These are phyloP conservation scores for Colletotrichum magnum DNA, from an alignment of 2,329 filamentous ascomycete species.

Conservation along the genomic window DNA sequence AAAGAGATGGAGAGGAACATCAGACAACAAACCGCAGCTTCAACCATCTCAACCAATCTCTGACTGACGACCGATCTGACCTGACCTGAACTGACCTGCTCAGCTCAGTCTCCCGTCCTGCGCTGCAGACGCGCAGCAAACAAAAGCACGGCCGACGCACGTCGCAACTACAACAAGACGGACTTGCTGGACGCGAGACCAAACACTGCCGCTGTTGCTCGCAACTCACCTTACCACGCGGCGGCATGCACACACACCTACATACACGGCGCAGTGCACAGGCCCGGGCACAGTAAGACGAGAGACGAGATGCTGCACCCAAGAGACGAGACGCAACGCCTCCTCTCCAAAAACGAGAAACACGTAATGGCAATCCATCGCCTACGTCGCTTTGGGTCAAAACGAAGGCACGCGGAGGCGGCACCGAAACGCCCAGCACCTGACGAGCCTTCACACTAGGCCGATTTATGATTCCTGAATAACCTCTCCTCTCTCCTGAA, in stretches of 20 bases:
- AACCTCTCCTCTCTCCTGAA: not conserved
- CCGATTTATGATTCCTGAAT: not conserved
- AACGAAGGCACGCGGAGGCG: slow-evolving; percentile 4
- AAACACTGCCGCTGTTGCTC: not conserved
- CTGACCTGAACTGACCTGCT: too few relatives aligned
- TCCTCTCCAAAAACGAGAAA: slow-evolving; percentile 10
- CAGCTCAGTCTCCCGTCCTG: not conserved
- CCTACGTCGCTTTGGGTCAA: slow-evolving; percentile 2
- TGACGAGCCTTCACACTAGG: slow-evolving; percentile 13
- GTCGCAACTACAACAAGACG: not conserved
- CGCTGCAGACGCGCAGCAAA: slow-evolving; percentile 15
- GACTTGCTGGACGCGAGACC: not conserved
- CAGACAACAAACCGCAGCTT: too few relatives aligned
- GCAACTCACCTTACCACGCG: slow-evolving; percentile 5
- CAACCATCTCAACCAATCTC: too few relatives aligned
- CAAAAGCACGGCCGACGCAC: slow-evolving; percentile 11
- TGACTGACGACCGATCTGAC: too few relatives aligned
- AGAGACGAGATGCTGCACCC: slow-evolving; percentile 28
- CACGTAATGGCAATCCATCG: slow-evolving; percentile 24
- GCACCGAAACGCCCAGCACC: slow-evolving; percentile 16
- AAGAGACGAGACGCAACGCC: slow-evolving; percentile 25
- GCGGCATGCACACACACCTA: slow-evolving; percentile 4
- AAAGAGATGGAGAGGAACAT: too few relatives aligned
- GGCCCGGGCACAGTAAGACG: slow-evolving; percentile 28
- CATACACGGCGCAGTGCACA: slow-evolving; percentile 13